Base-by-base conservation (phyloP, 1,284 basidiomycete genomes). In the Agroathelia rolfsii region DNA sequence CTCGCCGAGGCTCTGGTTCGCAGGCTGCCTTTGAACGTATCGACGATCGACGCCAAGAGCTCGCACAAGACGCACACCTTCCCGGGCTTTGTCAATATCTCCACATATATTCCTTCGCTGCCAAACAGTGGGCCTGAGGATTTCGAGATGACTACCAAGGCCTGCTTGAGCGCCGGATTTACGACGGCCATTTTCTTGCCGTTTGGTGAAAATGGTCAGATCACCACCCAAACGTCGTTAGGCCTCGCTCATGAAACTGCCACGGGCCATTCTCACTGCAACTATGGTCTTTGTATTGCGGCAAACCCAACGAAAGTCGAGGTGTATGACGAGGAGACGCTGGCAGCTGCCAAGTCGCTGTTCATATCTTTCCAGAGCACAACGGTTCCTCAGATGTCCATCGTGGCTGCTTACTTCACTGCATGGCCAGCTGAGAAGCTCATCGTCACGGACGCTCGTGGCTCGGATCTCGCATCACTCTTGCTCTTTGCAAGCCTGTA, bases 1-100 rank as follows among this genome's bases (percentile, higher is more conserved):
- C 76, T 98, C 31, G 85, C 90, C 24, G 93, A 98, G 59, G 95
- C 94, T 2, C 73, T 98, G 38, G 84, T 96, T 39, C 78, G 90
- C 45, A 87, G 77, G 57, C 55, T 82, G 15, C 82, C 92, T 11
- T 72, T 98, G 32, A 83, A 94, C 36, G 86, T 98, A 24, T 85
- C 88, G 5, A 81, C 70, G 37, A 73, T 96, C 44, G 95, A 99
- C 57, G 89, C 78, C 64, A 96, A 98, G 74, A 92, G 86, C 32
- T 93, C 92, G 17, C 89, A 94, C 56, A 70, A 74, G 34, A 93
- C 89, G 1, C 79, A 90, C 55, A 81, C 74, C 9, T 87, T 98
- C 72, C 93, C 94, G 10, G 94, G 94, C 5, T 67, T 98, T 18
- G 67, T 97, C 58, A 92, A 92, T 47, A 72, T 96, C 32, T 75